These are phyloP conservation scores for Leptomonas pyrrhocoris DNA, from an alignment of 208 protist genomes.

Conservation along the genomic window DNA sequence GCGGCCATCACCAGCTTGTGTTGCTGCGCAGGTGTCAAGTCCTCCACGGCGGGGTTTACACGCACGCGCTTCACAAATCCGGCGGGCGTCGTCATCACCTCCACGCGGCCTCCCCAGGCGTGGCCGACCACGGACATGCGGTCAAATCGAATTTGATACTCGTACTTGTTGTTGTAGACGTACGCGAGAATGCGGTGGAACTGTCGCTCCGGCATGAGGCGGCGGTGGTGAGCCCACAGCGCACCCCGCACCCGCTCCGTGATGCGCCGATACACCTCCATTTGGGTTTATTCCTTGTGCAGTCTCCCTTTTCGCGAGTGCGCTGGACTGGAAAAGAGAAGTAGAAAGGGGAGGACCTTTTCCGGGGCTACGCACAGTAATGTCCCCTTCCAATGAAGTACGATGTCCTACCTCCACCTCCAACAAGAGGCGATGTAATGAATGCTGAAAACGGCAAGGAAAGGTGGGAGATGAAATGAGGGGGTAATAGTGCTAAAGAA, in stretches of 20 bases:
- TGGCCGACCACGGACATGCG: conserved; percentile 86
- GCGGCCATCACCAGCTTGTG: conserved; percentile 82
- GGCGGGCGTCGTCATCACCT: conserved; percentile 86
- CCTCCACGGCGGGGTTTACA: conserved; percentile 81
- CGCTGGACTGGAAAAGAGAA: too few relatives aligned
- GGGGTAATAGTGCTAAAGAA: too few relatives aligned
- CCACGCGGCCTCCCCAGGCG: conserved; percentile 81
- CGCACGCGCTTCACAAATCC: conserved; percentile 88
- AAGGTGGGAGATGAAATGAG: too few relatives aligned
- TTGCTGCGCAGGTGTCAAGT: conserved; percentile 59
- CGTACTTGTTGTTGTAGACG: conserved; percentile 95
- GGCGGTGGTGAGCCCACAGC: conserved; percentile 91
- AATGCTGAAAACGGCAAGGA: too few relatives aligned
- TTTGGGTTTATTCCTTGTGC: conserved; percentile 25
- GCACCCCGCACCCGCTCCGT: conserved; percentile 88
- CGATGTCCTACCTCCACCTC: too few relatives aligned
- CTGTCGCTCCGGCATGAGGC: conserved; percentile 90
- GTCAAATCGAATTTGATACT: conserved; percentile 92
- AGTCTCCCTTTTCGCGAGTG: too few relatives aligned
- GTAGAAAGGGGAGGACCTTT: neutral
- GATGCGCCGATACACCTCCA: conserved; percentile 92
- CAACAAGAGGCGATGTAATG: too few relatives aligned
- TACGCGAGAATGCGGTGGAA: conserved; percentile 92
- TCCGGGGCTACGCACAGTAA: neutral
- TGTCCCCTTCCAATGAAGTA: too few relatives aligned